Evolutionary conservation across 2,329 filamentous ascomycete genomes (phyloP).

Genomic region (Periconia sp.): DNA sequence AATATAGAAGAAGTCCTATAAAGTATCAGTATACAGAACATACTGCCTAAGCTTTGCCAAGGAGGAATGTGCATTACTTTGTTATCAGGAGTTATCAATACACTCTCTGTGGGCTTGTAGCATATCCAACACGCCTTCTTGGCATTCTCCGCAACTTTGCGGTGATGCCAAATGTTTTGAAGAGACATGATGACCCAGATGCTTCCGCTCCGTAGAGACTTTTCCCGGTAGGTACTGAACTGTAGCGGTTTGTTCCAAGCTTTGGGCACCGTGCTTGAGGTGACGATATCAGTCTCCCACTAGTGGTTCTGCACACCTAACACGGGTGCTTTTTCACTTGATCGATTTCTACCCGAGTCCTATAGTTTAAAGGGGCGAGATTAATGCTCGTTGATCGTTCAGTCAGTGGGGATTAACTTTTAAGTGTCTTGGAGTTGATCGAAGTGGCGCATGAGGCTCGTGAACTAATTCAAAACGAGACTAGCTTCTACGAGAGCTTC

Average conservation of each 20-base stretch:
- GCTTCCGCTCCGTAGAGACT: background rate
- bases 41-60: background rate
- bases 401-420: background rate
- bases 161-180: slow-evolving; percentile 80
- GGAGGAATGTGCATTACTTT: slow-evolving; percentile 60
- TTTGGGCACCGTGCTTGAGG: background rate
- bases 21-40: slow-evolving; percentile 1
- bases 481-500: background rate
- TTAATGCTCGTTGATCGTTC: background rate
- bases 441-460: slow-evolving; percentile 3
- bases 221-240: background rate
- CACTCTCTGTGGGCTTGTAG: slow-evolving; percentile 83
- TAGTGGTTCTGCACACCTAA: background rate
- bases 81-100: slow-evolving; percentile 85
- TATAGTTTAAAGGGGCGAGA: background rate
- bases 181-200: slow-evolving; percentile 42
- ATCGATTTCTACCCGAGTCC: too few relatives aligned
- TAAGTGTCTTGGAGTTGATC: background rate
- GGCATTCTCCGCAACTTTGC: slow-evolving; percentile 81
- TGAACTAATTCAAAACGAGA: background rate
- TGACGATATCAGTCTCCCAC: background rate
- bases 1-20: slow-evolving; percentile 88
- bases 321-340: background rate
- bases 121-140: slow-evolving; percentile 88
- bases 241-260: background rate